Conservation (phyloP, 352 stramenopile species). For the Pythium periplocum region DNA sequence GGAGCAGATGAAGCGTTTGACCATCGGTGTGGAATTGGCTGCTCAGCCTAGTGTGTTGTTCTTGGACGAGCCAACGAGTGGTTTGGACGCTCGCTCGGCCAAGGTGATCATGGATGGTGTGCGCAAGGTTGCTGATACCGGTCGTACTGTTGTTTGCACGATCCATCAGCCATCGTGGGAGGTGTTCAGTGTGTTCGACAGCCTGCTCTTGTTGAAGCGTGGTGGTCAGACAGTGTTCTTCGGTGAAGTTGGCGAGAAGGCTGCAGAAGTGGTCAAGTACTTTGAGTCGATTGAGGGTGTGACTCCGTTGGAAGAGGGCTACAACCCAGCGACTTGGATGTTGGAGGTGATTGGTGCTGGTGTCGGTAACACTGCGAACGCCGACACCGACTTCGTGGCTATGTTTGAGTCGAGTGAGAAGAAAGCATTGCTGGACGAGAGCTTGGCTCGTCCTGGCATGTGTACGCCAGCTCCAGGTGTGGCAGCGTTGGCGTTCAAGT, state of each 20-base stretch:
- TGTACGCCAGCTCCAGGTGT: too few relatives aligned
- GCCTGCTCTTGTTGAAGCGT: conserved; percentile 17
- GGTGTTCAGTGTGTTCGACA: conserved; percentile 23
- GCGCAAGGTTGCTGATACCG: conserved; percentile 61
- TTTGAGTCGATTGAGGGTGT: conserved; percentile 42
- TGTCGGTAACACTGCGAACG: conserved; percentile 6
- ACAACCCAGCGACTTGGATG: conserved; percentile 51
- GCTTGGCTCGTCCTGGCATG: too few relatives aligned
- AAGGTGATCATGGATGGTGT: conserved; percentile 78
- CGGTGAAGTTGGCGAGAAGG: conserved; percentile 14
- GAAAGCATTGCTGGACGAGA: conserved; percentile 1
- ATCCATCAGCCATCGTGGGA: conserved; percentile 23
- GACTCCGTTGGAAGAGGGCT: conserved; percentile 21
- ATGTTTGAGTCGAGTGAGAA: conserved; percentile 5
- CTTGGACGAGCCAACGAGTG: conserved; percentile 73
- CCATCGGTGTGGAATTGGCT: conserved; percentile 64
- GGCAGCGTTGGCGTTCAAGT: not conserved
- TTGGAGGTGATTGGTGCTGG: conserved; percentile 30
- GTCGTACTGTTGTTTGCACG: conserved; percentile 22
- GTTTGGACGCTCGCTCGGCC: conserved; percentile 77
- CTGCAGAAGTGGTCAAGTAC: conserved; percentile 28
- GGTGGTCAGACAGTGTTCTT: conserved; percentile 22
- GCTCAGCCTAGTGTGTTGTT: conserved; percentile 78
- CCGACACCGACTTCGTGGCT: conserved; percentile 9
- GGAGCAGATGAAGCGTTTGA: conserved; percentile 47